A percentile compares a stretch with the other conserved stretches of the same genome.
These are phyloP conservation scores for Brassica incana DNA, from an alignment of 345 rosid species.

Conservation along the genomic window DNA sequence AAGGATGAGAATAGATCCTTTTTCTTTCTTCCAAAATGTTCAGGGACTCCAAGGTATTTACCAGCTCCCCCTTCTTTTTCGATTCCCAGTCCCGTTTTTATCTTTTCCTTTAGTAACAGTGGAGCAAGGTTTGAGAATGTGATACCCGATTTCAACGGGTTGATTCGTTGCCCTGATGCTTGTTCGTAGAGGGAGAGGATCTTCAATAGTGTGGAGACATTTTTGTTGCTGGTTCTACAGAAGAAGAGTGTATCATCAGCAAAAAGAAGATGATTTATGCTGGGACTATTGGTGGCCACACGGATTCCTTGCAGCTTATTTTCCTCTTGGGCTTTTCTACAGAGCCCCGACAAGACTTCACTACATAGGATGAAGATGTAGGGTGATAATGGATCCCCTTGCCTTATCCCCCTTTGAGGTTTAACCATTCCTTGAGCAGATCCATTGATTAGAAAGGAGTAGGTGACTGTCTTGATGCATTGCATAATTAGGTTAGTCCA, in stretches of 20 bases:
- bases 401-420: neutral
- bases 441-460: neutral
- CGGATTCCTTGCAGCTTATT: neutral
- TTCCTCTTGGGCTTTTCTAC: neutral
- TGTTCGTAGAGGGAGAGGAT: neutral
- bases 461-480: neutral
- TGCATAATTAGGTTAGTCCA: too few relatives aligned
- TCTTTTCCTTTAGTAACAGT: neutral
- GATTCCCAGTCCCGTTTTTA: neutral
- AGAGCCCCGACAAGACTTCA: neutral
- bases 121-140: neutral
- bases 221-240: neutral
- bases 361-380: neutral
- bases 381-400: neutral
- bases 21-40: neutral
- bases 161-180: neutral
- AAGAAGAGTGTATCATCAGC: neutral
- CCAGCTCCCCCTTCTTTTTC: neutral
- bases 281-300: neutral
- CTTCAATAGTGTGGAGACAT: neutral
- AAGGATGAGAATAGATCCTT: too few relatives aligned
- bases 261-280: neutral
- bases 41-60: neutral
- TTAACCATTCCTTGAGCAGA: neutral
- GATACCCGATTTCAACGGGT: neutral